Base-by-base conservation (phyloP, 805 yeast species). In the Starmerella cellae region DNA sequence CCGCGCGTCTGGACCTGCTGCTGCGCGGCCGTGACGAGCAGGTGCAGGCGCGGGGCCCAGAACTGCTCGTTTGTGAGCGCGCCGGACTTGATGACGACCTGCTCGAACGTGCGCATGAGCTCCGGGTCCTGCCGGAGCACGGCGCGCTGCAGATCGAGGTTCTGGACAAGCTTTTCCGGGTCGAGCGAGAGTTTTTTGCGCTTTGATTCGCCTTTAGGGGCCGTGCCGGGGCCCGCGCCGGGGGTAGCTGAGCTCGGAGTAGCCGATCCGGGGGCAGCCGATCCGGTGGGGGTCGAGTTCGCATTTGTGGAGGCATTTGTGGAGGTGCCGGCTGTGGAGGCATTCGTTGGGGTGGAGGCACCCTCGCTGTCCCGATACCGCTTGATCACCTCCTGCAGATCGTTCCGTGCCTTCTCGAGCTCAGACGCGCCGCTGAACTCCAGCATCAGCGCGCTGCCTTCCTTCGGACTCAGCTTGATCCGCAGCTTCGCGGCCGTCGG, bases 1-100 rank as follows among this genome's bases (percentile, higher is more conserved):
- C 98, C 98, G 38, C 79, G 69, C 50, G 82, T 81, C 57, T 91
- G 98, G 18, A 84, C 73, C 16, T 75, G 72, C 8, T 88, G 74
- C 49, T 91, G 70, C 0, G 96, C 95, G 63, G 74, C 83, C 0
- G 95, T 84, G 41, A 97, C 66, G 42, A 91, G 61, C 21, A 80
- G 68, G 53, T 83, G 82, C 10, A 85, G 66, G 49, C 96, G 65
- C 5, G 87, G 78, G 1, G 76, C 68, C 96, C 96, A 87, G 60
- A 87, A 87, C 53, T 85, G 84, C 31, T 73, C 73, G 0, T 93
- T 82, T 4, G 83, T 78, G 35, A 88, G 63, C 16, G 82, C 80
- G 9, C 63, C 63, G 6, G 50, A 42, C 47, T 85, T 83, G 5
- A 91, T 96, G 0, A 95, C 79, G 46, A 83, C 94, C 35, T 87